Base-by-base conservation (phyloP, 768 basidiomycete species). In the Boletus vermiculosoides region DNA sequence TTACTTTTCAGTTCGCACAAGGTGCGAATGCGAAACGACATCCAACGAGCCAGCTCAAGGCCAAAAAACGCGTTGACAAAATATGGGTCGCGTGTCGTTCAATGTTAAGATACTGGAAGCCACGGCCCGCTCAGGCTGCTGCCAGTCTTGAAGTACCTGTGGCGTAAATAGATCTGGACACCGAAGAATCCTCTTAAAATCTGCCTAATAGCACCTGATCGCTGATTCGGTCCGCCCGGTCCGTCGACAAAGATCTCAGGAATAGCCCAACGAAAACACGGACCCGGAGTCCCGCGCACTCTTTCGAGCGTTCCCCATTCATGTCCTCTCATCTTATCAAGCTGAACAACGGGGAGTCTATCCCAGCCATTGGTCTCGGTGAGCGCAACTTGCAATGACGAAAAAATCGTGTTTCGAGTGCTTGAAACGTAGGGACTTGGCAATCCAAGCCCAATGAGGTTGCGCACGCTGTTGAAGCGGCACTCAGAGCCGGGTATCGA, bases 381-480 rank as follows among this genome's bases (percentile, higher is more conserved):
- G 61, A 67, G 72, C 61, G 58, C 39, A 64, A 72, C 53, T 71
- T 69, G 18, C 56, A 59, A 33, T 63, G 72, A 18, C 7, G 15
- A 48, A 22, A 13, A 18, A 3, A 39, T 23, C 18, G 5, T 18
- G n/a, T 31, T n/a, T 12, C 44, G 18, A 50, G 25, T 33, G 18
- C 31, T 1, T 16, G 45, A 33, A 41, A 45, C 16, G 28, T 60
- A 87, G 90, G 90, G 16, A 93, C 92, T 16, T 93, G 90, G 90
- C 86, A 90, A 71, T 85, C 87, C 42, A 81, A 83, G 61, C 77
- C 87, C 4, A 86, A 87, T 48, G 85, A 92, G 60, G 91, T 90
- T 34, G 74, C 76, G 13, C 61, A 74, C 40, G 93, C 93, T 3
- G 93, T 95, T 28, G 78, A 80, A 54, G 80, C 81, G 62, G 92